Conservation (phyloP, 345 rosid species). For the Heritiera fomes region DNA sequence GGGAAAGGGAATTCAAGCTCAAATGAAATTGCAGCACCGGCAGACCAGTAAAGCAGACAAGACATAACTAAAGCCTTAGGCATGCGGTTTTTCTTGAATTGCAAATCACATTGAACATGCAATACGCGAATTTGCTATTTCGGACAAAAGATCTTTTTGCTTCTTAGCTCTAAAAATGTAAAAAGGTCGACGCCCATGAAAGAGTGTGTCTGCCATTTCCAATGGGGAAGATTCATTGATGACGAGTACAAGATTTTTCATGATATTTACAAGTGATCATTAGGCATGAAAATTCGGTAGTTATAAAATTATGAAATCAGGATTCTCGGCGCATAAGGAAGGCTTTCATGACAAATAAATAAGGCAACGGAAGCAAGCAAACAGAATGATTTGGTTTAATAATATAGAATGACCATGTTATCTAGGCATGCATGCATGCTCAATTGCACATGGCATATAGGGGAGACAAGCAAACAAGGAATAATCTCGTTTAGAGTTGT, state of each 20-base stretch:
- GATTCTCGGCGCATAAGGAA: not conserved
- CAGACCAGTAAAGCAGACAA: conserved; percentile 30
- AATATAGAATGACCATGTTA: conserved; percentile 18
- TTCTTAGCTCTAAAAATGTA: conserved; percentile 19
- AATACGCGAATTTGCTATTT: conserved; percentile 18
- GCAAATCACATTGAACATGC: not conserved
- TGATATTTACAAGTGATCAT: conserved; percentile 15
- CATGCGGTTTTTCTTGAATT: not conserved
- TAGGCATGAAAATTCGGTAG: conserved; percentile 10
- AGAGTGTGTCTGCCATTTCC: conserved; percentile 42
- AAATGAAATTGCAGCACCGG: conserved; percentile 10
- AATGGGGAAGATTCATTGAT: not conserved
- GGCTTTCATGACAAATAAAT: not conserved
- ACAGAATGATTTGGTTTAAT: conserved; percentile 20
- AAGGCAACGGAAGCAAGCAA: conserved; percentile 1
- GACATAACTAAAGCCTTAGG: conserved; percentile 35
- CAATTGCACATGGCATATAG: conserved; percentile 24
- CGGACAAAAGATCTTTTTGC: conserved; percentile 15
- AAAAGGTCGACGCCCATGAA: conserved; percentile 12
- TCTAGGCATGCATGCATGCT: not conserved
- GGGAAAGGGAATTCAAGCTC: conserved; percentile 1
- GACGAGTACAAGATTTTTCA: conserved; percentile 19
- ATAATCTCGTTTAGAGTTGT: conserved; percentile 28
- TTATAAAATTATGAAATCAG: conserved; percentile 1
- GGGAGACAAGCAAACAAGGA: conserved; percentile 10